These are phyloP conservation scores for Syzygium jambos DNA, from an alignment of 345 rosid genomes.

Conservation along the genomic window DNA sequence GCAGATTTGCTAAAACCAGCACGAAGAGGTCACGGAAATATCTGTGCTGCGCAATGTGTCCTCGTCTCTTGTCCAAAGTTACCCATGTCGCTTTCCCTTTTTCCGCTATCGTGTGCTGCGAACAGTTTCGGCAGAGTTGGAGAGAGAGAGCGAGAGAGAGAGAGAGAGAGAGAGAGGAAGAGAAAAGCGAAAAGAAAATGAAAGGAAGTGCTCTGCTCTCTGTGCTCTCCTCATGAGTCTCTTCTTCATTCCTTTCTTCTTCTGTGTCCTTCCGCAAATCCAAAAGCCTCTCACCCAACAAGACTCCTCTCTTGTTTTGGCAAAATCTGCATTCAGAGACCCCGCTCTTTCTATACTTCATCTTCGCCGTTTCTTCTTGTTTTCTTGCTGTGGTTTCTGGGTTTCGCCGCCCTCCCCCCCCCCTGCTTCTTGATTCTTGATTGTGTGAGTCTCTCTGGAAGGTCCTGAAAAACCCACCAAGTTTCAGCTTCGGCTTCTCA, in stretches of 20 bases:
- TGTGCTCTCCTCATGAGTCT: not conserved
- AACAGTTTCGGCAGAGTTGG: slow-evolving; percentile 2
- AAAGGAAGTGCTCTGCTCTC: not conserved
- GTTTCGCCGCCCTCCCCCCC: not conserved
- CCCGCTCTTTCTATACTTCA: not conserved
- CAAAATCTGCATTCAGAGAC: not conserved
- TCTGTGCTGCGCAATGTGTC: not conserved
- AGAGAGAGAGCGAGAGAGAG: not conserved
- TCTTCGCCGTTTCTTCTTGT: not conserved
- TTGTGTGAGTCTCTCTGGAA: not conserved
- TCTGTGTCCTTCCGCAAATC: slow-evolving; percentile 4
- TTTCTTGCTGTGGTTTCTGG: not conserved
- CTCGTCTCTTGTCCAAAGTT: not conserved
- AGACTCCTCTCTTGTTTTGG: not conserved
- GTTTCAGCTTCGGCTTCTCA: not conserved
- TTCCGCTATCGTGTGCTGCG: not conserved
- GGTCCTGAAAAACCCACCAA: not conserved
- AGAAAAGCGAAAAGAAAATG: not conserved
- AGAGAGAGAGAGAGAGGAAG: not conserved
- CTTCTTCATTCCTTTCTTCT: slow-evolving; percentile 11
- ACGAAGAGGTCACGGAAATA: not conserved
- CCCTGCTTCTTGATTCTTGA: not conserved
- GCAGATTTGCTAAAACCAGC: not conserved
- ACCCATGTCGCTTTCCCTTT: not conserved
- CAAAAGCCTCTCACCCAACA: not conserved